Percentiles rank a stretch among this genome's conserved stretches.
These are phyloP conservation scores for Ceratocystis destructans DNA, from an alignment of 2,329 filamentous ascomycete genomes.

Conservation along the genomic window DNA sequence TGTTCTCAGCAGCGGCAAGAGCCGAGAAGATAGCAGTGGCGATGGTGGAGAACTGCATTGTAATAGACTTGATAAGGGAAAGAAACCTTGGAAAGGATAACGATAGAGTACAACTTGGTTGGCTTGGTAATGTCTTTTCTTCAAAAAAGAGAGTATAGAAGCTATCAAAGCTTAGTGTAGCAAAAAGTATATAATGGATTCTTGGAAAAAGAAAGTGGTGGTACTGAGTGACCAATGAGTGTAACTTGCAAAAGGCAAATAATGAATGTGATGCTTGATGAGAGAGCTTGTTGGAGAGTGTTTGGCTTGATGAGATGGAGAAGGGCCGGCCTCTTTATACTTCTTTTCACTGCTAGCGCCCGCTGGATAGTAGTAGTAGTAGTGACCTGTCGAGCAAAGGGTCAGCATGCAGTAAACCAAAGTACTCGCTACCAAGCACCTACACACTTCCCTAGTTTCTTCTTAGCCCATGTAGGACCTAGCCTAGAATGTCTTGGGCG, in stretches of 20 bases:
- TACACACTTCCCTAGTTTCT: not conserved
- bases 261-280: conserved; percentile 15
- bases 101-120: not conserved
- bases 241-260: conserved; percentile 9
- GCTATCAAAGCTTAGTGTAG: conserved; percentile 9
- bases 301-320: not conserved
- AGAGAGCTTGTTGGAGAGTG: not conserved
- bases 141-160: not conserved
- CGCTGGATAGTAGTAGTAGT: not conserved
- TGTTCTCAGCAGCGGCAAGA: conserved; percentile 35
- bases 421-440: too few relatives aligned
- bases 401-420: not conserved
- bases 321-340: not conserved
- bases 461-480: not conserved
- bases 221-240: conserved; percentile 6
- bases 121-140: conserved; percentile 9
- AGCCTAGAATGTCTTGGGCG: not conserved
- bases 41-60: conserved; percentile 19
- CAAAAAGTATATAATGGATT: not conserved
- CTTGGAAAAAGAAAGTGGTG: conserved; percentile 7
- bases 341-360: not conserved
- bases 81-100: not conserved
- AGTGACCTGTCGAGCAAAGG: not conserved
- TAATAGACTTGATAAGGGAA: not conserved
- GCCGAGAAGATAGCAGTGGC: conserved; percentile 35